These are phyloP conservation scores for Colletotrichum magnum DNA, from an alignment of 2,329 filamentous ascomycete genomes.

Conservation along the genomic window DNA sequence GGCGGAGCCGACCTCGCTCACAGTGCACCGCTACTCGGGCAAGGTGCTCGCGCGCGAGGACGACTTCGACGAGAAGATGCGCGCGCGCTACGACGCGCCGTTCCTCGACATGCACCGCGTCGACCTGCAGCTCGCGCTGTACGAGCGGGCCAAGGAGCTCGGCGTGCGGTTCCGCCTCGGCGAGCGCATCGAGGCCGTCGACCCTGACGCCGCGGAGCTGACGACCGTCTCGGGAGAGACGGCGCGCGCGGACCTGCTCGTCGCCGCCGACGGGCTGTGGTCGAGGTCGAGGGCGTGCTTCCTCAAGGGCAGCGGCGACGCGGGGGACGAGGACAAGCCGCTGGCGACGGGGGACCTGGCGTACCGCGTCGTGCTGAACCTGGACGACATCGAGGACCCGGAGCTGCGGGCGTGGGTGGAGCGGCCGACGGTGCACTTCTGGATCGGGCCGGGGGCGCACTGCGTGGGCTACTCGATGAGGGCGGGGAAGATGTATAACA, in stretches of 20 bases:
- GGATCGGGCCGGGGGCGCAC: slow-evolving; percentile 74
- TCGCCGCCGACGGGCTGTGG: slow-evolving; percentile 77
- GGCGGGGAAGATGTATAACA: slow-evolving; percentile 72
- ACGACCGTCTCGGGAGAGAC: slow-evolving; percentile 53
- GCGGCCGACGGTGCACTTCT: slow-evolving; percentile 69
- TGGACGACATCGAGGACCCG: slow-evolving; percentile 65
- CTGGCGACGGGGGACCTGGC: slow-evolving; percentile 75
- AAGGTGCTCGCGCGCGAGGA: slow-evolving; percentile 63
- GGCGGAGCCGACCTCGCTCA: slow-evolving; percentile 61
- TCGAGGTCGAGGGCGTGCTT: slow-evolving; percentile 67
- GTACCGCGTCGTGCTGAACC: slow-evolving; percentile 71
- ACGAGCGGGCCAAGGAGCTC: slow-evolving; percentile 64
- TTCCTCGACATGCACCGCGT: slow-evolving; percentile 74
- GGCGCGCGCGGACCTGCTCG: slow-evolving; percentile 67
- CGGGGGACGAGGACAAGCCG: slow-evolving; percentile 60
- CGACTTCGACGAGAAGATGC: slow-evolving; percentile 67
- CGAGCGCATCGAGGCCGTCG: slow-evolving; percentile 60
- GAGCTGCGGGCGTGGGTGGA: slow-evolving; percentile 67
- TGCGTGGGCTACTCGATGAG: slow-evolving; percentile 74
- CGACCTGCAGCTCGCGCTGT: slow-evolving; percentile 70
- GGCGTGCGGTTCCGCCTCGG: slow-evolving; percentile 66
- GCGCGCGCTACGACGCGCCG: slow-evolving; percentile 67
- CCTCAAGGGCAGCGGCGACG: slow-evolving; percentile 43
- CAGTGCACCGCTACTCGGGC: slow-evolving; percentile 68
- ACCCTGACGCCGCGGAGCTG: slow-evolving; percentile 62